Evolutionary conservation across 2,329 filamentous ascomycete species (phyloP).

Genomic region (Colletotrichum cuscutae): DNA sequence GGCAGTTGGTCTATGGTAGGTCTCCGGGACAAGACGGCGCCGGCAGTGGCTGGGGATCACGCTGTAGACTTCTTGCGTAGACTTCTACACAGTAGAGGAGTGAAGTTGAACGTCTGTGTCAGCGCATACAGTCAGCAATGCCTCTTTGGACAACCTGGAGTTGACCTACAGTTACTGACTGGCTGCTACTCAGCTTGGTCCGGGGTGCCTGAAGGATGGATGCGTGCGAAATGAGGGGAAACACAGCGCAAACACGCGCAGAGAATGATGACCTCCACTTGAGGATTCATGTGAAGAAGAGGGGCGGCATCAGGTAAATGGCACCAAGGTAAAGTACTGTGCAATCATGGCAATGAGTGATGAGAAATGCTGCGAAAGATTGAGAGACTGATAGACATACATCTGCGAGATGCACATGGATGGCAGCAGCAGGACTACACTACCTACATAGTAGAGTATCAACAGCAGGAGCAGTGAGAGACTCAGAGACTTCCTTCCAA

Average conservation of each 20-base stretch:
- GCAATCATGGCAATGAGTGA: neutral
- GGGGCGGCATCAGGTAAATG: neutral
- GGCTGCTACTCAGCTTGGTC: neutral
- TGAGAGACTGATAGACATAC: neutral
- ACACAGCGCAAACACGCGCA: neutral
- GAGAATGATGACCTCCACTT: constrained; percentile 1
- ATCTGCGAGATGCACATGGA: neutral
- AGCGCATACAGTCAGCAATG: neutral
- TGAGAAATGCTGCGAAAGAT: neutral
- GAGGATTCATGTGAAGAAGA: constrained; percentile 21
- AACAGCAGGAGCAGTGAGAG: neutral
- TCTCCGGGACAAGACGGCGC: neutral
- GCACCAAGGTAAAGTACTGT: neutral
- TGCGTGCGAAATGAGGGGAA: neutral
- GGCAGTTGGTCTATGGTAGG: neutral
- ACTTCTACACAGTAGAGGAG: neutral
- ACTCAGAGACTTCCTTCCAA: neutral
- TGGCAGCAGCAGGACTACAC: neutral
- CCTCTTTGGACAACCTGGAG: constrained; percentile 12
- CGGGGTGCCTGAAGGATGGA: neutral
- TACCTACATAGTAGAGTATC: too few relatives aligned
- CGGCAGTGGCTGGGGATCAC: constrained; percentile 15
- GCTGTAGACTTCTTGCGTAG: neutral
- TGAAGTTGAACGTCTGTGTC: neutral
- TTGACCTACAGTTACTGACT: neutral